phyloP scores from a whole-genome alignment of 2,329 filamentous ascomycete species.

The Neofusicoccum cordaticola region DNA sequence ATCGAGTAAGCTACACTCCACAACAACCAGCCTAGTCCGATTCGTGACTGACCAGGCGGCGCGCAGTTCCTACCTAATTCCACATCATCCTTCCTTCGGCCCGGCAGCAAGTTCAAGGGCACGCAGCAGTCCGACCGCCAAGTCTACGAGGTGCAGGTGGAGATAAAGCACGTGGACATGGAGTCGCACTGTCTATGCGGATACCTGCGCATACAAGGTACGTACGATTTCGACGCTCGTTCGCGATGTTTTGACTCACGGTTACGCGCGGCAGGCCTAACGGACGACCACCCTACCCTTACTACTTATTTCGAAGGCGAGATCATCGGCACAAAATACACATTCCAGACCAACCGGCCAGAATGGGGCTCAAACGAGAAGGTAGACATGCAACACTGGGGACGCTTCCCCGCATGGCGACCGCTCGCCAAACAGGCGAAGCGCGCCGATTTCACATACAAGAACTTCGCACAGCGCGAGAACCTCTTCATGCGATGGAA shows the following conservation, averaged over 20 bases:
- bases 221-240: slow-evolving; percentile 21
- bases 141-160: slow-evolving; percentile 91
- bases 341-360: slow-evolving; percentile 85
- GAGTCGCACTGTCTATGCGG: slow-evolving; percentile 91
- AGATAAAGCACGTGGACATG: slow-evolving; percentile 95
- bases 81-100: slow-evolving; percentile 81
- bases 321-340: slow-evolving; percentile 92
- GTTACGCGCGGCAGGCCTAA: slow-evolving; percentile 63
- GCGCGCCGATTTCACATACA: slow-evolving; percentile 57
- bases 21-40: not conserved
- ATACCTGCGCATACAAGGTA: slow-evolving; percentile 92
- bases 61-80: slow-evolving; percentile 68
- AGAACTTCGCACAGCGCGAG: slow-evolving; percentile 73
- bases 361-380: slow-evolving; percentile 91
- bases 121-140: slow-evolving; percentile 92
- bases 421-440: slow-evolving; percentile 67
- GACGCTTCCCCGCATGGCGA: slow-evolving; percentile 81
- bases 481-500: slow-evolving; percentile 99
- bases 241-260: not conserved
- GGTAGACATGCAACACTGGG: slow-evolving; percentile 91
- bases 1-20: slow-evolving; percentile 29
- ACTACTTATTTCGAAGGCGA: slow-evolving; percentile 98
- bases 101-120: slow-evolving; percentile 84
- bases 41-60: slow-evolving; percentile 22
- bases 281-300: slow-evolving; percentile 92